A percentile compares a stretch with the other conserved stretches of the same genome.
These are phyloP conservation scores for Sugiyamaella qingdaonensis DNA, from an alignment of 805 yeast species.

Conservation along the genomic window DNA sequence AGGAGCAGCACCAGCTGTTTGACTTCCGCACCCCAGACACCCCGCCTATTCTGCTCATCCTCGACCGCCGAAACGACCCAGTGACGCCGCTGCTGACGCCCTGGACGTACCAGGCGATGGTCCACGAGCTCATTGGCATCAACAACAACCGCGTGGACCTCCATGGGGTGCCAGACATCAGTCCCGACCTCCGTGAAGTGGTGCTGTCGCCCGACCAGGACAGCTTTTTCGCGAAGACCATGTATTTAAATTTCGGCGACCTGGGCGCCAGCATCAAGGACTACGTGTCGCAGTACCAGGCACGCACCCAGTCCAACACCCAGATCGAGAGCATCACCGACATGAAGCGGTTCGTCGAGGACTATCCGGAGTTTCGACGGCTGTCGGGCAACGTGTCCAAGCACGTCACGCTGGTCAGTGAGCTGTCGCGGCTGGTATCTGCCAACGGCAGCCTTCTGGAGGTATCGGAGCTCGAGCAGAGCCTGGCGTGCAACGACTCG, in stretches of 20 bases:
- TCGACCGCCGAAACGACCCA: constrained; percentile 89
- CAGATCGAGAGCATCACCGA: constrained; percentile 78
- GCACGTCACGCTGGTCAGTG: constrained; percentile 87
- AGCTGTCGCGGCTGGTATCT: constrained; percentile 71
- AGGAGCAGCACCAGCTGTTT: constrained; percentile 48
- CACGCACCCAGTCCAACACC: constrained; percentile 68
- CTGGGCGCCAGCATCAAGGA: constrained; percentile 79
- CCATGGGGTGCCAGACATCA: constrained; percentile 48
- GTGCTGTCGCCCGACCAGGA: constrained; percentile 68
- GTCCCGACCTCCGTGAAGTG: constrained; percentile 59
- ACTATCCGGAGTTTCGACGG: constrained; percentile 89
- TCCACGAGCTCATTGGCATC: constrained; percentile 85
- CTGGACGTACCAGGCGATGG: constrained; percentile 98
- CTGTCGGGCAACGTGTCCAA: constrained; percentile 84
- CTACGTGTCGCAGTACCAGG: constrained; percentile 77
- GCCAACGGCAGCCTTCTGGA: constrained; percentile 62
- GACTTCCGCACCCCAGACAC: constrained; percentile 62
- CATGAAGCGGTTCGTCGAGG: constrained; percentile 85
- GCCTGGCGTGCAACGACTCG: constrained; percentile 62
- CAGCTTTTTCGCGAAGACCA: constrained; percentile 68
- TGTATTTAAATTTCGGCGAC: constrained; percentile 92
- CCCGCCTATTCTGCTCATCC: constrained; percentile 66
- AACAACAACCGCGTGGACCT: constrained; percentile 74
- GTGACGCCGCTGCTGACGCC: constrained; percentile 88
- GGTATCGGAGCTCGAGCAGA: constrained; percentile 86